A percentile compares a stretch with the other conserved stretches of the same genome.
phyloP scores from a whole-genome alignment of 345 rosid genomes.

The Citrus medica region DNA sequence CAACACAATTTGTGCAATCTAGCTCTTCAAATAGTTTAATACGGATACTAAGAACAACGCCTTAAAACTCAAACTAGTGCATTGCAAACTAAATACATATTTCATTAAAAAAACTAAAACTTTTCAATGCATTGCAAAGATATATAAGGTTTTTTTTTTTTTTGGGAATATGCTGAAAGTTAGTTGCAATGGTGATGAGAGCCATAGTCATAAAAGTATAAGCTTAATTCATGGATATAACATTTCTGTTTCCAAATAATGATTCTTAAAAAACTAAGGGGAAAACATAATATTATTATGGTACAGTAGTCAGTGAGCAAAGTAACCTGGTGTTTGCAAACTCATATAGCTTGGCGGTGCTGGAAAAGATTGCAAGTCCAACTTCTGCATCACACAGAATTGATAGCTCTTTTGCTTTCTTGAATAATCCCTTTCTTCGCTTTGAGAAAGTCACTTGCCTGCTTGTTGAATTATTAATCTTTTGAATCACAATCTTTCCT shows the following conservation, averaged over 20 bases:
- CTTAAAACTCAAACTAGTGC: no score
- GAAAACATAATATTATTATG: not conserved
- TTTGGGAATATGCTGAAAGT: not conserved
- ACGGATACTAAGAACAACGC: no score
- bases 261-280: not conserved
- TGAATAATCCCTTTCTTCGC: slow-evolving; percentile 44
- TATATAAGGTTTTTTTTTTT: no score
- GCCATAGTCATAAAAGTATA: not conserved
- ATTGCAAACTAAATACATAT: no score
- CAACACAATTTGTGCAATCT: no score
- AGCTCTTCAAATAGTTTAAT: no score
- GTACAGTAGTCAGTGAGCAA: not conserved
- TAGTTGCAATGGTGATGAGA: not conserved
- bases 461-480: slow-evolving; percentile 43
- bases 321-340: slow-evolving; percentile 42
- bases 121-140: not conserved
- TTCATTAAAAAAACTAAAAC: not conserved
- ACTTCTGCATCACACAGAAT: slow-evolving; percentile 50
- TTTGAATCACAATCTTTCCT: slow-evolving; percentile 43
- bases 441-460: slow-evolving; percentile 54
- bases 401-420: slow-evolving; percentile 42
- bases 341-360: slow-evolving; percentile 41
- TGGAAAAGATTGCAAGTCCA: slow-evolving; percentile 40
- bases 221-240: not conserved
- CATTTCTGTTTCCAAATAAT: not conserved